These are phyloP conservation scores for Russula ochroleuca DNA, from an alignment of 768 basidiomycete genomes.

Conservation along the genomic window DNA sequence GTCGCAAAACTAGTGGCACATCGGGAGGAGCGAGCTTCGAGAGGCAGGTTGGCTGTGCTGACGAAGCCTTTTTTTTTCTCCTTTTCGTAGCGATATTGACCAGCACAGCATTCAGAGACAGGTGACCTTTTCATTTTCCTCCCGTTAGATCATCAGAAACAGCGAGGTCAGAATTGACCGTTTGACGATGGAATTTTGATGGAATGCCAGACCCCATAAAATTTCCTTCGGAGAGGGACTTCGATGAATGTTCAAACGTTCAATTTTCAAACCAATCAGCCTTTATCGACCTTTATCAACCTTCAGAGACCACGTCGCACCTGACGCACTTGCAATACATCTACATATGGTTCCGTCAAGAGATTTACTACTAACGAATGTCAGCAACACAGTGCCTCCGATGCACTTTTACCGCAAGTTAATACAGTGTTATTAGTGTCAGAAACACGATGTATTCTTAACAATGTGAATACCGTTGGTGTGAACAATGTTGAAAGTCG, in stretches of 20 bases:
- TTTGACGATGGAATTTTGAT: neutral
- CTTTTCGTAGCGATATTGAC: neutral
- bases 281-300: too few relatives aligned
- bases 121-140: neutral
- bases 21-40: too few relatives aligned
- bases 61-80: neutral
- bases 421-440: neutral
- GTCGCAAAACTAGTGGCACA: neutral
- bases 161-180: neutral
- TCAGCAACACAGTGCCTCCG: neutral
- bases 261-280: neutral
- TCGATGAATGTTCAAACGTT: neutral
- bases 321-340: neutral
- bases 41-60: neutral
- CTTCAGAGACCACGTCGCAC: neutral
- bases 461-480: neutral
- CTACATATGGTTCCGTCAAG: neutral
- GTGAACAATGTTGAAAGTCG: neutral
- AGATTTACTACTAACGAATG: neutral
- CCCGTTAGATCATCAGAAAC: neutral
- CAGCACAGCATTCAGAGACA: neutral
- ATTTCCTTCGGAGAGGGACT: neutral
- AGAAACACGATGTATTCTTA: neutral
- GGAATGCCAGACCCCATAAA: neutral
- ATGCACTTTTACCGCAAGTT: neutral